Base-by-base conservation (phyloP, 805 yeast genomes). In the Spathaspora boniae region DNA sequence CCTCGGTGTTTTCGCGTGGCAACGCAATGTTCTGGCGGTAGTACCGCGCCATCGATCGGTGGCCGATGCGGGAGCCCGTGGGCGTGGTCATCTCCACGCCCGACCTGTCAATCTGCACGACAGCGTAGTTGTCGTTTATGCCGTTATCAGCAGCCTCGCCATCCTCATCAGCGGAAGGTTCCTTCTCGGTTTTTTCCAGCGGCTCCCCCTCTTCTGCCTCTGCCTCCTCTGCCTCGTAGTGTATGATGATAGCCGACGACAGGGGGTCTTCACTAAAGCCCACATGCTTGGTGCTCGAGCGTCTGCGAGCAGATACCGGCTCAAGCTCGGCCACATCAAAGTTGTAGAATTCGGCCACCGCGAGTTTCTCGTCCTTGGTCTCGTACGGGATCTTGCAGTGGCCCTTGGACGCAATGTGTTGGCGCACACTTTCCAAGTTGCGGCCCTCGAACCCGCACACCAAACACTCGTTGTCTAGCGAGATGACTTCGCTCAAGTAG, bases 21-120 rank as follows among this genome's bases (percentile, higher is more conserved):
- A 44, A 34, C 1, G 53, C 46, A 20, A 51, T 34, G 43, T 76
- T 76, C 58, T 85, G 95, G 52, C 83, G 79, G 58, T 80, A 80
- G 53, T 77, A 80, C 42, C 91, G 69, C 33, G 76, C 74, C 49
- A 85, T 65, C 1, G 88, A 70, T 44, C 98, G 70, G 56, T 91
- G 96, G 0, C 96, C 95, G 1, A 85, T 76, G 31, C 79, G 76
- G 4, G 77, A 61, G 2, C 97, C 97, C 15, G 82, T 74, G 2
- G 96, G 93, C 29, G 89, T 66, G 3, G 78, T 72, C 26, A 88
- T 59, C 49, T 84, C 87, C 23, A 71, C 71, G 4, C 87, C 87
- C 6, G 72, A 71, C 36, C 60, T 68, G 50, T 76, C 82, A n/a
- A 74, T 55, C 20, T 61, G 64, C 34, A 66, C 74, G 22, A 47